Conservation (phyloP, 1,139 yeast species). For the Kodamaea sp. region DNA sequence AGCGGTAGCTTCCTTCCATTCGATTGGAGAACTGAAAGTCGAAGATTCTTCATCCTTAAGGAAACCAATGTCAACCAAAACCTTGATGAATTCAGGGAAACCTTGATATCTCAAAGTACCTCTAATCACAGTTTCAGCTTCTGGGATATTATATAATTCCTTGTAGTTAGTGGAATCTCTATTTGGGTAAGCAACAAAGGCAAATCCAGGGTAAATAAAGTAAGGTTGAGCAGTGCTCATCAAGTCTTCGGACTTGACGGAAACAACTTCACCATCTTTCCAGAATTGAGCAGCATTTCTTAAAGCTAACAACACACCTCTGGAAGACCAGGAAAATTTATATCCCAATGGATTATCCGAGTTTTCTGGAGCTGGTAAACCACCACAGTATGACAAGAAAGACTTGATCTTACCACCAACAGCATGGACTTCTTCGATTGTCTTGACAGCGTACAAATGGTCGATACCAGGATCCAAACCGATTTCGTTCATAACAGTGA, state of each 20-base stretch:
- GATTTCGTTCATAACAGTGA: constrained; percentile 87
- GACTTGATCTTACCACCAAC: constrained; percentile 89
- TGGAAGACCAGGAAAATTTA: constrained; percentile 98
- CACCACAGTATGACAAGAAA: constrained; percentile 96
- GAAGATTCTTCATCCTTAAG: constrained; percentile 70
- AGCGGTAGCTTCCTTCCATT: constrained; percentile 90
- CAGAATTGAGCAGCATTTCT: constrained; percentile 90
- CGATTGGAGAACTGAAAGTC: constrained; percentile 51
- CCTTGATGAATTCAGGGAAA: constrained; percentile 96
- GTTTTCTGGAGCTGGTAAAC: constrained; percentile 95
- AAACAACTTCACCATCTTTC: constrained; percentile 78
- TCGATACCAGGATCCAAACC: constrained; percentile 98
- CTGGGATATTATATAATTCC: constrained; percentile 91
- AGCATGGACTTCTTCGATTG: constrained; percentile 93
- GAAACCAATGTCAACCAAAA: constrained; percentile 89
- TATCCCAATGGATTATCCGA: constrained; percentile 98
- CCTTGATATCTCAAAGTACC: constrained; percentile 98
- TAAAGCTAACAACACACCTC: constrained; percentile 94
- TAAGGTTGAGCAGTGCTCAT: constrained; percentile 96
- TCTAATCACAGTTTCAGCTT: constrained; percentile 94
- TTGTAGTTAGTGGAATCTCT: constrained; percentile 94
- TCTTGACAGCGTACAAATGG: constrained; percentile 96
- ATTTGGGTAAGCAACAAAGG: constrained; percentile 94
- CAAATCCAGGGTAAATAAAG: constrained; percentile 92
- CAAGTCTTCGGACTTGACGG: constrained; percentile 81